Evolutionary conservation across 352 stramenopile genomes (phyloP).

Genomic region (Globisporangium spinosum): DNA sequence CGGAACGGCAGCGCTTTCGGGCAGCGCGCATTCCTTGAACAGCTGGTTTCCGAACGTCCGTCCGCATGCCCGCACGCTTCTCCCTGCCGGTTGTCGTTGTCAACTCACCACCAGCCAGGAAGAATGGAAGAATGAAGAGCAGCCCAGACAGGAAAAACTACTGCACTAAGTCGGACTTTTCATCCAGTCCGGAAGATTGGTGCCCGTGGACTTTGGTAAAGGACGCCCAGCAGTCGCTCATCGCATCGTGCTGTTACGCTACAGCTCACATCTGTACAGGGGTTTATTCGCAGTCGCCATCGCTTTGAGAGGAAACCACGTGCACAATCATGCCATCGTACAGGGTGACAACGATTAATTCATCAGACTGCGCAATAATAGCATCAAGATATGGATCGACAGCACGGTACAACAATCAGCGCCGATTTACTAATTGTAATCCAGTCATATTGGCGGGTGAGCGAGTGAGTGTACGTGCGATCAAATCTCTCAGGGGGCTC

Average conservation of each 20-base stretch:
- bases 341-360: not conserved
- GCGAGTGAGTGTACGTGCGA: not conserved
- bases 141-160: not conserved
- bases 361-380: not conserved
- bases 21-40: conserved; percentile 10
- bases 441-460: not conserved
- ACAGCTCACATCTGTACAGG: not conserved
- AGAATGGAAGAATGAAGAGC: not conserved
- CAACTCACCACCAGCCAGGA: not conserved
- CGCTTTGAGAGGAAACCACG: not conserved
- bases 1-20: not conserved
- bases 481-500: not conserved
- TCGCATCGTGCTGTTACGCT: conserved; percentile 2
- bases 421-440: conserved; percentile 1
- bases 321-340: not conserved
- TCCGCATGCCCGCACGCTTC: not conserved
- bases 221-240: not conserved
- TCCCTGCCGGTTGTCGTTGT: not conserved
- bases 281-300: not conserved
- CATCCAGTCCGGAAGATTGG: not conserved
- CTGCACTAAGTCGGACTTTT: not conserved
- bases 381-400: not conserved
- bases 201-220: not conserved
- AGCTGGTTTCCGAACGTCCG: conserved; percentile 13
- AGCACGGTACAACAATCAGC: not conserved